Evolutionary conservation across 495 filamentous ascomycete species (phyloP).

Genomic region (Amorphotheca resinae): DNA sequence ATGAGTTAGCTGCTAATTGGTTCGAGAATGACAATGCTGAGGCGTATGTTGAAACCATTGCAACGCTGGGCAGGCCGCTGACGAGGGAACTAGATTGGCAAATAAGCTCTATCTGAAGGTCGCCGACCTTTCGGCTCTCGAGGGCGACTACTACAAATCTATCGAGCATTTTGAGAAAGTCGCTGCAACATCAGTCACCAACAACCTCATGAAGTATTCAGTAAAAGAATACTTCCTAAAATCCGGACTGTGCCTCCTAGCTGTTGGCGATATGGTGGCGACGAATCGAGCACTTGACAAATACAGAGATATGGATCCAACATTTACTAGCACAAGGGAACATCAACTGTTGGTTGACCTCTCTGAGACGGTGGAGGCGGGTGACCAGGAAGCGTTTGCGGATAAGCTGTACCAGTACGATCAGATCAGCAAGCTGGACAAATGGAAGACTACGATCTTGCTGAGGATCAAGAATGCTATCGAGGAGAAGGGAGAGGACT

Average conservation of each 20-base stretch:
- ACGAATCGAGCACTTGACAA: conserved; percentile 62
- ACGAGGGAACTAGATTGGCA: conserved; percentile 62
- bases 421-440: conserved; percentile 81
- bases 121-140: conserved; percentile 72
- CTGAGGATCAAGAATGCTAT: conserved; percentile 72
- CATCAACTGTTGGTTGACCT: conserved; percentile 68
- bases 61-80: neutral
- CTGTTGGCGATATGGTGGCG: conserved; percentile 62
- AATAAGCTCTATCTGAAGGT: conserved; percentile 86
- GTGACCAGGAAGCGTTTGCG: conserved; percentile 67
- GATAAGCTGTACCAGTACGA: conserved; percentile 81
- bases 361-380: conserved; percentile 51
- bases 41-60: conserved; percentile 42
- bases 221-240: conserved; percentile 92
- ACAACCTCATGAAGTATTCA: conserved; percentile 78
- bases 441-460: conserved; percentile 87
- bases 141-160: conserved; percentile 67
- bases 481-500: conserved; percentile 64
- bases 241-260: conserved; percentile 72
- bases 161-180: conserved; percentile 74
- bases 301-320: conserved; percentile 71
- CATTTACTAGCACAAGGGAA: conserved; percentile 63
- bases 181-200: conserved; percentile 54
- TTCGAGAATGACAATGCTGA: conserved; percentile 78
- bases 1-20: conserved; percentile 73